Evolutionary conservation across 495 filamentous ascomycete species (phyloP).

Genomic region (Neurospora sp.): DNA sequence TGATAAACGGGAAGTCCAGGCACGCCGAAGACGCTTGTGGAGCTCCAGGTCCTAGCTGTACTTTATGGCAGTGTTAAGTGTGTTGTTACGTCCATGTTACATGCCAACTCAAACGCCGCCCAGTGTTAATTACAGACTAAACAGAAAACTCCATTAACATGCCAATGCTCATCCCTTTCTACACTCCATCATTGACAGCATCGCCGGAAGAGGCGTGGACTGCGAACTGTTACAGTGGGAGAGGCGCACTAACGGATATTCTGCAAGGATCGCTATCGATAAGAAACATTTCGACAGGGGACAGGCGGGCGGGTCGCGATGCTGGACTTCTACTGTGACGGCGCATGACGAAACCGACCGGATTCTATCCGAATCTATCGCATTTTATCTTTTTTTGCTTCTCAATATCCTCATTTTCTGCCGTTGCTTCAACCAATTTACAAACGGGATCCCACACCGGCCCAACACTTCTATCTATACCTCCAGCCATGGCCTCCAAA

Average conservation of each 20-base stretch:
- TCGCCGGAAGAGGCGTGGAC: background rate
- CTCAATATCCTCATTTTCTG: background rate
- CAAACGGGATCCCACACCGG: background rate
- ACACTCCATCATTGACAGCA: background rate
- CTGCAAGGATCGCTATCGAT: constrained; percentile 1
- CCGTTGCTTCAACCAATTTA: background rate
- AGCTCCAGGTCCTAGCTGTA: background rate
- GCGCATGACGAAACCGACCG: constrained; percentile 1
- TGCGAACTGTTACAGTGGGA: background rate
- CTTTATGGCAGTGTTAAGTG: background rate
- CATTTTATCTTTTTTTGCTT: background rate
- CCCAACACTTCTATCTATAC: background rate
- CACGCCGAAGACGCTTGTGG: background rate
- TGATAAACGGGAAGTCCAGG: background rate
- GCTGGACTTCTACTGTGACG: background rate
- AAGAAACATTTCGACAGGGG: background rate
- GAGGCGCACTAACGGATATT: background rate
- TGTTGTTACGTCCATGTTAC: background rate
- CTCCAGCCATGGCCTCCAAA: constrained; percentile 11
- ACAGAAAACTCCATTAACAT: background rate
- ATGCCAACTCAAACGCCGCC: background rate
- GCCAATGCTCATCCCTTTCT: background rate
- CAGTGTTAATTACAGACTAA: background rate
- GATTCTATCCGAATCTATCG: background rate
- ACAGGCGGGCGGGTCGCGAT: background rate